A percentile compares a stretch with the other conserved stretches of the same genome.
phyloP scores from a whole-genome alignment of 441 rosid genomes.

The Arabidopsis hybrid region DNA sequence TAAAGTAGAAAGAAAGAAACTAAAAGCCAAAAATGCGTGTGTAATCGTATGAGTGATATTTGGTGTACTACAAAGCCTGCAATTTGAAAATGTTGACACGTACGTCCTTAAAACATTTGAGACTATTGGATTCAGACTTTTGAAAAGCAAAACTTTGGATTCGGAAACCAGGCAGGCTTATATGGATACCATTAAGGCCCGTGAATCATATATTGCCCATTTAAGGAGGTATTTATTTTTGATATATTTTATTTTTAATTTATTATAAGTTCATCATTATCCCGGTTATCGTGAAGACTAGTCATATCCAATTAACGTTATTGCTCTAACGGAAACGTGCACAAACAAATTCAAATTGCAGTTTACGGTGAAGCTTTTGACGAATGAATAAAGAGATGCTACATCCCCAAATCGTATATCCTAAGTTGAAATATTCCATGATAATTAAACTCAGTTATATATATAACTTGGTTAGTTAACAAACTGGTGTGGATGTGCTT shows the following conservation, averaged over 20 bases:
- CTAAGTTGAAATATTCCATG: slow-evolving; percentile 36
- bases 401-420: slow-evolving; percentile 39
- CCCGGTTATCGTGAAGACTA: slow-evolving; percentile 32
- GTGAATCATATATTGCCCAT: slow-evolving; percentile 9
- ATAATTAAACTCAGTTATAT: not conserved
- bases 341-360: slow-evolving; percentile 1
- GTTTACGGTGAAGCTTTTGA: slow-evolving; percentile 8
- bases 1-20: not conserved
- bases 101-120: not conserved
- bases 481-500: slow-evolving; percentile 36
- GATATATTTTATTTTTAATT: too few species aligned
- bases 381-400: slow-evolving; percentile 39
- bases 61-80: not conserved
- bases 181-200: slow-evolving; percentile 8
- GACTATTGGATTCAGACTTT: not conserved
- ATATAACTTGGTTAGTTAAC: slow-evolving; percentile 5
- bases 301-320: slow-evolving; percentile 24
- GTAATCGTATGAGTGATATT: not conserved
- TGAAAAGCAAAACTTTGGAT: not conserved
- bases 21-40: not conserved
- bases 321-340: slow-evolving; percentile 19
- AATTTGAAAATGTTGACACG: not conserved
- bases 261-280: not conserved
- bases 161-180: not conserved
- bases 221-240: too few species aligned